Percentiles rank a stretch among this genome's conserved stretches.
Evolutionary conservation across 2,329 filamentous ascomycete genomes (phyloP).

Genomic region (Zymoseptoria pseudotritici): DNA sequence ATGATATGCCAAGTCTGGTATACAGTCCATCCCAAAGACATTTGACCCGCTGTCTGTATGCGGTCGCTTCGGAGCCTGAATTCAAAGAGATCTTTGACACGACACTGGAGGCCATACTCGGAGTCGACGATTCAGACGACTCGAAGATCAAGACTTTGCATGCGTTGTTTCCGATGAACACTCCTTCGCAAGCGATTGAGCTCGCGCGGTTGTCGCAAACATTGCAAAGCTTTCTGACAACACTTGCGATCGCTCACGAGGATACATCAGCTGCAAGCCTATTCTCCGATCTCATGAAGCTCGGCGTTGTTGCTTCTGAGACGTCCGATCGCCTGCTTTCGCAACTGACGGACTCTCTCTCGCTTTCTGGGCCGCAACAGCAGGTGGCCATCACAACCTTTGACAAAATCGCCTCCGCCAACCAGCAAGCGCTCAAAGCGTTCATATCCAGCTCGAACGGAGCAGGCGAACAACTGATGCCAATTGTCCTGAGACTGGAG

Average conservation of each 20-base stretch:
- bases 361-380: conserved; percentile 22
- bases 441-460: conserved; percentile 38
- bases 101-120: conserved; percentile 13
- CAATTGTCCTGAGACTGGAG: conserved; percentile 45
- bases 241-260: conserved; percentile 1
- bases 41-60: conserved; percentile 58
- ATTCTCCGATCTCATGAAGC: conserved; percentile 15
- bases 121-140: conserved; percentile 15
- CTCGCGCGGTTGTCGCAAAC: conserved; percentile 26
- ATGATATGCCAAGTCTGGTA: conserved; percentile 53
- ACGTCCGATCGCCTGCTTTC: conserved; percentile 34
- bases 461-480: conserved; percentile 45
- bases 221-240: conserved; percentile 6
- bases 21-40: conserved; percentile 61
- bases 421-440: conserved; percentile 35
- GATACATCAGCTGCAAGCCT: background rate
- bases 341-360: conserved; percentile 33
- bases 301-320: conserved; percentile 26
- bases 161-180: conserved; percentile 27
- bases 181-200: conserved; percentile 30
- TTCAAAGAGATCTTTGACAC: conserved; percentile 26
- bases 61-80: conserved; percentile 31
- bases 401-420: conserved; percentile 31
- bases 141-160: conserved; percentile 20
- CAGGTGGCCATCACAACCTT: conserved; percentile 21